phyloP scores from a whole-genome alignment of 2,329 filamentous ascomycete genomes.

The Aplosporella prunicola region DNA sequence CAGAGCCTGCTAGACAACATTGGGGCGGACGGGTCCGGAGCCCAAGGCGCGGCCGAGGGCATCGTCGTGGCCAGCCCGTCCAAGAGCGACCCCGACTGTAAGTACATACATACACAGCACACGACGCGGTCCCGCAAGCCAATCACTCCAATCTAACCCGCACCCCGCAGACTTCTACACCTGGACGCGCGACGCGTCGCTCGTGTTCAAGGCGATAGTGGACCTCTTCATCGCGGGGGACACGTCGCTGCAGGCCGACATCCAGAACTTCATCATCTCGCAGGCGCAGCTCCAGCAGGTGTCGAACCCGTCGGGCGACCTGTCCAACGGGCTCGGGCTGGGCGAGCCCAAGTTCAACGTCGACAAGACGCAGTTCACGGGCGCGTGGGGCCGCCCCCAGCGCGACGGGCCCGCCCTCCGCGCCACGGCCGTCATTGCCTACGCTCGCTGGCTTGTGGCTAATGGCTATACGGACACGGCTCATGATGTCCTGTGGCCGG shows the following conservation, averaged over 20 bases:
- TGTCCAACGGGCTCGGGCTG: slow-evolving; percentile 27
- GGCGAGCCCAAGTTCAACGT: slow-evolving; percentile 37
- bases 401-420: slow-evolving; percentile 36
- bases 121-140: neutral
- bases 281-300: slow-evolving; percentile 31
- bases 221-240: slow-evolving; percentile 17
- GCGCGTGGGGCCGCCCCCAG: slow-evolving; percentile 35
- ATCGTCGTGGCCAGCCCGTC: slow-evolving; percentile 37
- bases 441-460: slow-evolving; percentile 27
- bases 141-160: neutral
- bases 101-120: too few relatives aligned
- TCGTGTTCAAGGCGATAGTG: slow-evolving; percentile 12
- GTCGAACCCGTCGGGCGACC: slow-evolving; percentile 28
- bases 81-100: slow-evolving; percentile 33
- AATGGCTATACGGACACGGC: slow-evolving; percentile 20
- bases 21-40: slow-evolving; percentile 5
- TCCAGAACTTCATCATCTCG: slow-evolving; percentile 24
- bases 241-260: slow-evolving; percentile 11
- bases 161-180: slow-evolving; percentile 28
- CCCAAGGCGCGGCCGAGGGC: slow-evolving; percentile 23
- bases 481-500: slow-evolving; percentile 27
- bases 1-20: slow-evolving; percentile 7
- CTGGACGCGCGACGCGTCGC: slow-evolving; percentile 12
- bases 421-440: slow-evolving; percentile 33
- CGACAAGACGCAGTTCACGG: slow-evolving; percentile 27